Percentiles rank a stretch among this genome's conserved stretches.
phyloP scores from a whole-genome alignment of 2,329 filamentous ascomycete genomes.

The Penicillium decumbens region DNA sequence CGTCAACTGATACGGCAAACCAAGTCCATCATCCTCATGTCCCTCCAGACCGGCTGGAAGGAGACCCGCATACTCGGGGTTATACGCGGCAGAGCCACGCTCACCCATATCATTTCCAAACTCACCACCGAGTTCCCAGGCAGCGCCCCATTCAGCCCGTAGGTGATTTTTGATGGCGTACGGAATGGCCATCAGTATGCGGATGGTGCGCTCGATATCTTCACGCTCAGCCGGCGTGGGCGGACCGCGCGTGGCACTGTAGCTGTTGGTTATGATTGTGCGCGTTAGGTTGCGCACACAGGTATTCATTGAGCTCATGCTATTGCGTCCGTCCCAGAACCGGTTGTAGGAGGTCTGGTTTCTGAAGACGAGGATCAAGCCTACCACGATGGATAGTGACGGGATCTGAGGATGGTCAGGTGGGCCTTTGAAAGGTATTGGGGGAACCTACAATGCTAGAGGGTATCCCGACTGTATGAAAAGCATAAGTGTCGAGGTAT shows the following conservation, averaged over 20 bases:
- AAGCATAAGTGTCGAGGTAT: constrained; percentile 52
- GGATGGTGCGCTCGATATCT: constrained; percentile 57
- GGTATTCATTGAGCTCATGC: constrained; percentile 55
- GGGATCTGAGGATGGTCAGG: constrained; percentile 45
- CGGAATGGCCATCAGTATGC: constrained; percentile 57
- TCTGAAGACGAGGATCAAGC: constrained; percentile 63
- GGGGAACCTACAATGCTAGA: constrained; percentile 49
- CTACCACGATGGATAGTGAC: constrained; percentile 61
- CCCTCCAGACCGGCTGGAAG: constrained; percentile 49
- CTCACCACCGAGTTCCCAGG: constrained; percentile 30
- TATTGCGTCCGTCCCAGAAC: constrained; percentile 59
- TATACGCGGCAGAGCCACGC: constrained; percentile 30
- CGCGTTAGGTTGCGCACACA: constrained; percentile 57
- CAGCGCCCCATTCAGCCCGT: constrained; percentile 57
- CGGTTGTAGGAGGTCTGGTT: constrained; percentile 62
- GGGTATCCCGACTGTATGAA: constrained; percentile 52
- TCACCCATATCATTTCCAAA: constrained; percentile 31
- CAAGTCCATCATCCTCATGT: constrained; percentile 56
- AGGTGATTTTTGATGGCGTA: constrained; percentile 63
- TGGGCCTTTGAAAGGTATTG: not conserved
- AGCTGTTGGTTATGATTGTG: constrained; percentile 50
- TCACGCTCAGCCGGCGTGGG: constrained; percentile 44
- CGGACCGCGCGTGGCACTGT: constrained; percentile 29
- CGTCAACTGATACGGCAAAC: constrained; percentile 57
- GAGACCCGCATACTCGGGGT: constrained; percentile 50